Percentiles rank a stretch among this genome's conserved stretches.
Conservation (phyloP, 805 yeast species). For the Kuraishia ogatae region DNA sequence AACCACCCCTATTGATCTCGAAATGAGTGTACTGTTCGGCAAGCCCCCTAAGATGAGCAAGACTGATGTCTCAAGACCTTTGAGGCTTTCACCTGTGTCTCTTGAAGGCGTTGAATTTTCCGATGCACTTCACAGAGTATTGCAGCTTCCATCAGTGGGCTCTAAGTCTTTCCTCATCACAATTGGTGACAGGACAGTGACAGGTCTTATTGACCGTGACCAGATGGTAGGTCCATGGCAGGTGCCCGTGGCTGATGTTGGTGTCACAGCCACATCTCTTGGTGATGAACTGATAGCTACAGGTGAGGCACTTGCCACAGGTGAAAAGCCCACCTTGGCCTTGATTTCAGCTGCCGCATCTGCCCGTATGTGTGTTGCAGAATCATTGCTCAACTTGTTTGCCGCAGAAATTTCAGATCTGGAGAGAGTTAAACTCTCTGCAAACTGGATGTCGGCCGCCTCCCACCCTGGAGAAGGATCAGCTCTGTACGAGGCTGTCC, state of each 20-base stretch:
- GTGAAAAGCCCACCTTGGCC: slow-evolving; percentile 90
- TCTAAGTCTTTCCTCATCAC: slow-evolving; percentile 91
- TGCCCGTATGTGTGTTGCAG: slow-evolving; percentile 94
- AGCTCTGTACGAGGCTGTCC: slow-evolving; percentile 91
- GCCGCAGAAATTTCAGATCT: slow-evolving; percentile 84
- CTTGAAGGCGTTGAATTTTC: slow-evolving; percentile 28
- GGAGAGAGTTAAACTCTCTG: slow-evolving; percentile 76
- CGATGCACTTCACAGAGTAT: slow-evolving; percentile 74
- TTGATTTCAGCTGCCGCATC: slow-evolving; percentile 83
- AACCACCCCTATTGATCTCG: slow-evolving; percentile 89
- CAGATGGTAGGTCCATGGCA: slow-evolving; percentile 99
- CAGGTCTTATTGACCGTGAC: slow-evolving; percentile 94
- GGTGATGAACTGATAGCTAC: slow-evolving; percentile 63
- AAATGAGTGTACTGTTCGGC: slow-evolving; percentile 91
- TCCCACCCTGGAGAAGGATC: slow-evolving; percentile 93
- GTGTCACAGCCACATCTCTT: slow-evolving; percentile 86
- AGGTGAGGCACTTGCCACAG: slow-evolving; percentile 98
- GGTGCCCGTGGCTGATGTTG: slow-evolving; percentile 97
- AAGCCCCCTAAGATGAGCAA: slow-evolving; percentile 95
- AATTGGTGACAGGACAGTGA: slow-evolving; percentile 97
- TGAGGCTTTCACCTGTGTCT: slow-evolving; percentile 33
- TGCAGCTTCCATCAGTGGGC: slow-evolving; percentile 89
- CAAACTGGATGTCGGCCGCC: slow-evolving; percentile 99
- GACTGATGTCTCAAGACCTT: slow-evolving; percentile 52
- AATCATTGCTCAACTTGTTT: slow-evolving; percentile 75